Percentiles rank a stretch among this genome's conserved stretches.
Evolutionary conservation across 768 basidiomycete genomes (phyloP).

Genomic region (Russula brevipes): DNA sequence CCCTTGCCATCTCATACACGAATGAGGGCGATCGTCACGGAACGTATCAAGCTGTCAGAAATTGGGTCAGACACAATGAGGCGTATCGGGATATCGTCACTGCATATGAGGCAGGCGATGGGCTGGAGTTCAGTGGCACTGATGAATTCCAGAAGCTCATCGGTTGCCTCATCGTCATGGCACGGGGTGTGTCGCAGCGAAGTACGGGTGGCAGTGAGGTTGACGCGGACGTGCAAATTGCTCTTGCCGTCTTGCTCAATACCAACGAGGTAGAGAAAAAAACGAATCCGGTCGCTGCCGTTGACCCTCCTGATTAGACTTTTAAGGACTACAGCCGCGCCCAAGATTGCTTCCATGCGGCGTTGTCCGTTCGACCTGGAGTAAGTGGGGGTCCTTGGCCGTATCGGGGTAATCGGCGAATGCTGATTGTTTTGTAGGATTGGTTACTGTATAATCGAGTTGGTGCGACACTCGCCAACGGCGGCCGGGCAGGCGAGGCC

Average conservation of each 20-base stretch:
- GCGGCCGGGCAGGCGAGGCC: conserved; percentile 73
- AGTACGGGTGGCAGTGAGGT: conserved; percentile 42
- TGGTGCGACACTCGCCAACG: conserved; percentile 92
- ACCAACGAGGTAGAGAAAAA: conserved; percentile 63
- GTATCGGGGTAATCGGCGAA: neutral
- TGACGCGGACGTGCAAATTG: conserved; percentile 94
- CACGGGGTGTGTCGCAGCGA: conserved; percentile 45
- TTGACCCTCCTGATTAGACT: neutral
- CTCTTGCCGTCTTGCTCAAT: conserved; percentile 88
- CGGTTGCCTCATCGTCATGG: conserved; percentile 78
- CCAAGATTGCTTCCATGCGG: conserved; percentile 89
- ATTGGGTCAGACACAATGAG: conserved; percentile 73
- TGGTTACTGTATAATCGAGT: conserved; percentile 91
- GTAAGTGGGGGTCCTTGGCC: conserved; percentile 42
- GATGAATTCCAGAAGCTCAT: conserved; percentile 54
- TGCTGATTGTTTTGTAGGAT: conserved; percentile 48
- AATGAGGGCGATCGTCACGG: conserved; percentile 76
- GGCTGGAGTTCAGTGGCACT: conserved; percentile 29
- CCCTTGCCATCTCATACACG: conserved; percentile 83
- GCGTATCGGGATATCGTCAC: conserved; percentile 46
- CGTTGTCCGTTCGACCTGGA: conserved; percentile 80
- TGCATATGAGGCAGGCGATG: conserved; percentile 32
- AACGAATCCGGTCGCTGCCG: neutral
- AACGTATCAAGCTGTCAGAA: conserved; percentile 75
- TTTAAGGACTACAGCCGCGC: conserved; percentile 84